phyloP scores from a whole-genome alignment of 371 early-diverging fungal genomes.

The Entomophthora muscae region DNA sequence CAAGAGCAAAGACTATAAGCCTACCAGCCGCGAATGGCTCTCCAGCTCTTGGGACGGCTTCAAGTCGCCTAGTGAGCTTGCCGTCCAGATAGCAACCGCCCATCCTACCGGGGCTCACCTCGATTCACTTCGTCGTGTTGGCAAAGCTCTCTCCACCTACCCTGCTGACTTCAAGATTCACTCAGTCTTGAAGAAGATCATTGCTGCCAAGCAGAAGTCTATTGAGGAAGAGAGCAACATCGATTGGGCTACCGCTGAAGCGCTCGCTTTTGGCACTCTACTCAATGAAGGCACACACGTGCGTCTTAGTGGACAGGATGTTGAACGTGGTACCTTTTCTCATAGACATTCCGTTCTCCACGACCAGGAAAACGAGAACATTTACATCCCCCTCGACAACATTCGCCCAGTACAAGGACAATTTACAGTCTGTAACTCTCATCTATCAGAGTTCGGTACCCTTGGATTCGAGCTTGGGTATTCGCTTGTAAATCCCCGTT shows the following conservation, averaged over 20 bases:
- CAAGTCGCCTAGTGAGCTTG: constrained; percentile 70
- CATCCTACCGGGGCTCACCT: constrained; percentile 61
- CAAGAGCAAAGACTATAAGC: constrained; percentile 74
- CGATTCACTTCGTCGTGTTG: constrained; percentile 61
- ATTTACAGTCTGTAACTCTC: constrained; percentile 85
- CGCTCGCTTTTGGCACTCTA: constrained; percentile 82
- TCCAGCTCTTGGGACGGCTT: constrained; percentile 80
- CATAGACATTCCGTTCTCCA: constrained; percentile 91
- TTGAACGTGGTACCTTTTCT: constrained; percentile 96
- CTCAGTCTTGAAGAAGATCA: constrained; percentile 65
- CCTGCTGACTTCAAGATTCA: constrained; percentile 80
- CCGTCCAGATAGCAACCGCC: constrained; percentile 41
- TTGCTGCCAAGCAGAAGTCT: constrained; percentile 64
- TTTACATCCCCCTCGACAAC: constrained; percentile 63
- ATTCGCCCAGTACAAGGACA: constrained; percentile 62
- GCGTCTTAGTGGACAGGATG: constrained; percentile 89
- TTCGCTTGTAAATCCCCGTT: constrained; percentile 81
- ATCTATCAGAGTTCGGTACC: constrained; percentile 87
- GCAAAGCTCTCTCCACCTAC: constrained; percentile 52
- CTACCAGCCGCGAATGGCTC: constrained; percentile 82
- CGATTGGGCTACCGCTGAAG: constrained; percentile 95
- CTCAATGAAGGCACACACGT: constrained; percentile 80
- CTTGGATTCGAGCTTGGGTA: constrained; percentile 95
- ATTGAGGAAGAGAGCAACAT: constrained; percentile 56
- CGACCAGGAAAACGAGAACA: constrained; percentile 62